These are phyloP conservation scores for Laguncularia racemosa DNA, from an alignment of 345 rosid genomes.

Conservation along the genomic window DNA sequence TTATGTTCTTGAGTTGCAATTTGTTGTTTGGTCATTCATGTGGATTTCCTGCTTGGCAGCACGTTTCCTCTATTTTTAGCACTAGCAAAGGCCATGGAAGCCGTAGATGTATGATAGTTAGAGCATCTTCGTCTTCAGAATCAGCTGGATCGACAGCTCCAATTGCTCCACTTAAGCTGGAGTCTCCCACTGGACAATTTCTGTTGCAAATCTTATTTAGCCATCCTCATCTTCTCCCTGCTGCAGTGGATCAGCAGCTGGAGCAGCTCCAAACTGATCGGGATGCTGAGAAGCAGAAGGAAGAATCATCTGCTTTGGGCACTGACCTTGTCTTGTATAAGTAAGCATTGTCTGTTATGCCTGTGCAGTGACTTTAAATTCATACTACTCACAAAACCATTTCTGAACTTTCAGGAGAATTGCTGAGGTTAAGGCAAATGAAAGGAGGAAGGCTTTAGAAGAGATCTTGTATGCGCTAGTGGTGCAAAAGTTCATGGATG, in stretches of 20 bases:
- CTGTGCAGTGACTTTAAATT: not conserved
- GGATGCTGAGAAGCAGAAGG: slow-evolving; percentile 55
- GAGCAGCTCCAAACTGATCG: slow-evolving; percentile 88
- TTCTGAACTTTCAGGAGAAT: slow-evolving; percentile 55
- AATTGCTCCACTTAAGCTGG: slow-evolving; percentile 76
- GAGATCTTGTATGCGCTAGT: slow-evolving; percentile 86
- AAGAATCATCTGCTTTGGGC: slow-evolving; percentile 58
- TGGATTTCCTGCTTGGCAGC: slow-evolving; percentile 23
- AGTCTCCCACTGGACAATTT: slow-evolving; percentile 92
- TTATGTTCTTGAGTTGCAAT: too few relatives aligned
- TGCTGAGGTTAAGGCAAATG: slow-evolving; percentile 90
- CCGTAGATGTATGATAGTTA: slow-evolving; percentile 35
- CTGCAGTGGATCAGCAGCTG: slow-evolving; percentile 94
- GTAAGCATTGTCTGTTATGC: slow-evolving; percentile 24
- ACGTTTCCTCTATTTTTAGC: slow-evolving; percentile 17
- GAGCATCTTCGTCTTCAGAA: slow-evolving; percentile 51
- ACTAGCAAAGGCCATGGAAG: slow-evolving; percentile 23
- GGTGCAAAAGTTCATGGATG: slow-evolving; percentile 93
- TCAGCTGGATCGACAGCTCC: slow-evolving; percentile 37
- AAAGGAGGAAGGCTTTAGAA: slow-evolving; percentile 67
- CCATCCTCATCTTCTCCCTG: slow-evolving; percentile 94
- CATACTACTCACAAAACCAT: not conserved
- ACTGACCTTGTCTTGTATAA: slow-evolving; percentile 79
- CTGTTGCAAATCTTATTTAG: slow-evolving; percentile 70
- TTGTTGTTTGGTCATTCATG: too few relatives aligned